A percentile compares a stretch with the other conserved stretches of the same genome.
Conservation (phyloP, 371 early-diverging fungal species). For the Mortierella sp. region DNA sequence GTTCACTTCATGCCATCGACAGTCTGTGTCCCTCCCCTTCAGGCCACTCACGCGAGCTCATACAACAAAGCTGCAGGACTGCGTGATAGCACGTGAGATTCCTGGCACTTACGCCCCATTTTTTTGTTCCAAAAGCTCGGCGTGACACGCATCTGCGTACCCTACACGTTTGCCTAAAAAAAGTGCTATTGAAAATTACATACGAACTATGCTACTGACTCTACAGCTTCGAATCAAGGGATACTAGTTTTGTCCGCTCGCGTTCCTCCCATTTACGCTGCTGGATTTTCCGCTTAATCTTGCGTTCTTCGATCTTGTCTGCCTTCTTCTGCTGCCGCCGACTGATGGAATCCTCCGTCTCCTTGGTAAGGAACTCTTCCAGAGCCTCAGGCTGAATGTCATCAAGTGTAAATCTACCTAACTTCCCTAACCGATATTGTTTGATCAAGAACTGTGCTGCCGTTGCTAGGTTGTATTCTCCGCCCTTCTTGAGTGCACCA, state of each 20-base stretch:
- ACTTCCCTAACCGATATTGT: slow-evolving; percentile 77
- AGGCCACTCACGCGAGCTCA: too few relatives aligned
- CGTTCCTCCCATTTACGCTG: slow-evolving; percentile 36
- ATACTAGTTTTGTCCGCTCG: slow-evolving; percentile 3
- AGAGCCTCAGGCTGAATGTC: slow-evolving; percentile 66
- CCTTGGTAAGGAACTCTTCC: slow-evolving; percentile 60
- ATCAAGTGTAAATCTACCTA: slow-evolving; percentile 80
- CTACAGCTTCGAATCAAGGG: slow-evolving; percentile 18
- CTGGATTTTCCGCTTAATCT: slow-evolving; percentile 22
- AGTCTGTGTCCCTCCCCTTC: too few relatives aligned
- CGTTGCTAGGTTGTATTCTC: slow-evolving; percentile 69
- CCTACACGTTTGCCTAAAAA: too few relatives aligned
- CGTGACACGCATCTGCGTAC: too few relatives aligned
- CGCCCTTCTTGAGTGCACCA: slow-evolving; percentile 83
- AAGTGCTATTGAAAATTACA: too few relatives aligned
- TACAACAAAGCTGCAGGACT: too few relatives aligned
- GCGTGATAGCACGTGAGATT: too few relatives aligned
- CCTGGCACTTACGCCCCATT: too few relatives aligned
- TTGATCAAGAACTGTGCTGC: slow-evolving; percentile 80
- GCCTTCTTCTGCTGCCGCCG: slow-evolving; percentile 66
- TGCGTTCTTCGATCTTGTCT: slow-evolving; percentile 61
- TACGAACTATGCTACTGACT: neutral
- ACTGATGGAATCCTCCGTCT: slow-evolving; percentile 42
- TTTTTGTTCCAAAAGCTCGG: too few relatives aligned
- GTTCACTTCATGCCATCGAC: too few relatives aligned